Base-by-base conservation (phyloP, 2,329 filamentous ascomycete species). In the Botrytis fabae region DNA sequence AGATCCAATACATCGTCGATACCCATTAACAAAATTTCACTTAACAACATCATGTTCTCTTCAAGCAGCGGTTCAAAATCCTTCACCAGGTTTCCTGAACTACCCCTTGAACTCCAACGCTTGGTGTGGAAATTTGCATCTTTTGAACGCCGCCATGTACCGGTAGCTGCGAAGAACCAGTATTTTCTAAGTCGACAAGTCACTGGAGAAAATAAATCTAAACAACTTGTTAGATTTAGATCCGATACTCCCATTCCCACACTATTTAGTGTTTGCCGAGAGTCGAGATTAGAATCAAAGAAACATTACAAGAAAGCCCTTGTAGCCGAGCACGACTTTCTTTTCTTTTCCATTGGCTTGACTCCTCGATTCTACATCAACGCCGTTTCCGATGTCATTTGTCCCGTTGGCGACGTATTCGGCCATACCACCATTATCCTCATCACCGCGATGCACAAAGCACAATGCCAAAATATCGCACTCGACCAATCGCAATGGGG, bases 211-310 rank as follows among this genome's bases (percentile, higher is more conserved):
- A 20, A 25, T 4, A 2, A 38, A n/a, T 9, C 38, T 10, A 7
- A 40, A 18, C 46, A 16, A 6, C n/a, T 69, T 4, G 32, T 42
- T 48, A 69, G 66, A 44, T 69, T 57, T 18, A n/a, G 54, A n/a
- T 59, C n/a, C n/a, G 51, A 57, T 16, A 69, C 20, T 25, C 66
- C 66, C 7, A 16, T 60, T 16, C 66, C 66, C 22, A n/a, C 20
- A 2, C n/a, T 69, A 9, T 60, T 69, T 32, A 69, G 38, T 42
- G 66, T 69, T 40, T 69, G 66, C 1, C 44, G 20, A 46, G 66
- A n/a, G 22, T 12, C 51, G 4, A 44, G 66, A 22, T 2, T 2
- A 7, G 51, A 69, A 54, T 38, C 51, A 10, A 54, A 32, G 54
- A 69, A 42, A 44, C 40, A 69, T 38, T 60, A 44, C 12, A 59